Evolutionary conservation across 2,329 filamentous ascomycete genomes (phyloP).

Genomic region (Calonectria naviculata): DNA sequence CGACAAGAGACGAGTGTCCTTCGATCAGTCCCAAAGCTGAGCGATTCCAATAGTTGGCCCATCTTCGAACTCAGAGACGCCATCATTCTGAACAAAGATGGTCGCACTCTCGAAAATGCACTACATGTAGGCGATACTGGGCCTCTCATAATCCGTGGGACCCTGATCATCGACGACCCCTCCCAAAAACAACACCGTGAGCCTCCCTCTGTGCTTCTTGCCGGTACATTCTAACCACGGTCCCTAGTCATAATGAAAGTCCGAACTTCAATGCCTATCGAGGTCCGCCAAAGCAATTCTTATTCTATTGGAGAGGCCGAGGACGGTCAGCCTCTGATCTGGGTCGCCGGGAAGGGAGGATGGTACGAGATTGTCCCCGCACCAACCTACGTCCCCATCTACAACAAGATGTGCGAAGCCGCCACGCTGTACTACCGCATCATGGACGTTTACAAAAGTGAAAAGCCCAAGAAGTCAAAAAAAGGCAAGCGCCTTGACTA

Average conservation of each 20-base stretch:
- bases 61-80: constrained; percentile 71
- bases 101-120: constrained; percentile 67
- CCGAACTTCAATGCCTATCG: constrained; percentile 53
- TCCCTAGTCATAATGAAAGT: constrained; percentile 47
- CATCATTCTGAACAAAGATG: constrained; percentile 66
- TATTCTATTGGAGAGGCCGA: constrained; percentile 66
- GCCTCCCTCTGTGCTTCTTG: constrained; percentile 29
- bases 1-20: constrained; percentile 49
- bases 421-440: constrained; percentile 73
- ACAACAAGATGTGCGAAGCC: constrained; percentile 70
- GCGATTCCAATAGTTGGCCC: constrained; percentile 65
- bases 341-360: constrained; percentile 68
- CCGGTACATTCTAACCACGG: constrained; percentile 25
- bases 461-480: constrained; percentile 43
- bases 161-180: constrained; percentile 63
- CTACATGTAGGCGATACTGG: constrained; percentile 69
- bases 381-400: constrained; percentile 65
- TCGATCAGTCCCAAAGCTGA: constrained; percentile 37
- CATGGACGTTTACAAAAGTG: constrained; percentile 63
- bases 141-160: constrained; percentile 71
- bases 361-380: constrained; percentile 76
- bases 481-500: constrained; percentile 43
- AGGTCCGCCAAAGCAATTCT: constrained; percentile 60
- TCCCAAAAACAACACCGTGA: constrained; percentile 48
- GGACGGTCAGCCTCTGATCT: constrained; percentile 67